Evolutionary conservation across 139 green algal genomes (phyloP).

Genomic region (Tetraselmis striata): DNA sequence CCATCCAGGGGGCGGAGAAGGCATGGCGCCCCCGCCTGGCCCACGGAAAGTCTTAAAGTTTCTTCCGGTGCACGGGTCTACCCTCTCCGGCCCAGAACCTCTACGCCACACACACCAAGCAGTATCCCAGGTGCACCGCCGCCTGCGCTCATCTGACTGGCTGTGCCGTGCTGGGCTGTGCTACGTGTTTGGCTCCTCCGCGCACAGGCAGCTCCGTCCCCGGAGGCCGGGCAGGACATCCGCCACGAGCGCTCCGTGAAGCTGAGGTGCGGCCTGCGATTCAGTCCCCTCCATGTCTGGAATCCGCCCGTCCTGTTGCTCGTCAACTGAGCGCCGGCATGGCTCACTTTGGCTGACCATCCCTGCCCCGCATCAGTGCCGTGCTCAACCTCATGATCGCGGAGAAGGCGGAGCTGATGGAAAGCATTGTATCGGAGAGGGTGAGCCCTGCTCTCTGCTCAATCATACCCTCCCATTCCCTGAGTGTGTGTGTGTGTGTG

Average conservation of each 20-base stretch:
- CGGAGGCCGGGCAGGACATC: background rate
- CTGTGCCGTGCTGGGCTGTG: background rate
- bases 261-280: background rate
- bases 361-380: too few relatives aligned
- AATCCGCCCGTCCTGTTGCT: too few relatives aligned
- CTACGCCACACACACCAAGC: too few relatives aligned
- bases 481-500: background rate
- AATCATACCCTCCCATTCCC: background rate
- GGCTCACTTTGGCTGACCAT: too few relatives aligned
- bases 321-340: too few relatives aligned
- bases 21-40: background rate
- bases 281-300: background rate
- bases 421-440: background rate
- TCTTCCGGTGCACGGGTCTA: too few relatives aligned
- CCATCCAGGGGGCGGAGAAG: slow-evolving; percentile 23
- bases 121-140: too few relatives aligned
- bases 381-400: background rate
- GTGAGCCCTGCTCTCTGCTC: background rate
- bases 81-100: too few relatives aligned
- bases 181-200: background rate
- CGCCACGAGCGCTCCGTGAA: background rate
- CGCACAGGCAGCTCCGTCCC: background rate
- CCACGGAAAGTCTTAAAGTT: background rate
- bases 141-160: too few relatives aligned
- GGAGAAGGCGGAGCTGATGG: background rate